These are phyloP conservation scores for Garcia nutans DNA, from an alignment of 345 rosid genomes.

Conservation along the genomic window DNA sequence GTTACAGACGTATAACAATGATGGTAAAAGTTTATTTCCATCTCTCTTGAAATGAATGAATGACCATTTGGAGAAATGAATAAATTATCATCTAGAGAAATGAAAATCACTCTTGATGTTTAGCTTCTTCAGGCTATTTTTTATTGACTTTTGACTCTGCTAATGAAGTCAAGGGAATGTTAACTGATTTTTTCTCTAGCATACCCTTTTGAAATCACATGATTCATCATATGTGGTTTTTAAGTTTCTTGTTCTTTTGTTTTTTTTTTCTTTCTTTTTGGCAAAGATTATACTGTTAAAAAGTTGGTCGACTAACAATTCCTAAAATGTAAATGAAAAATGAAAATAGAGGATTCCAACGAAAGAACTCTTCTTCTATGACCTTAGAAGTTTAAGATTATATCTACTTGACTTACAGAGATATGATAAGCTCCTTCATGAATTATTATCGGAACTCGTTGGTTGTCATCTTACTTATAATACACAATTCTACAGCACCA, in stretches of 20 bases:
- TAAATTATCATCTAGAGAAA: not conserved
- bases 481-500: not conserved
- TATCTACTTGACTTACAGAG: too few species aligned
- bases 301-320: too few species aligned
- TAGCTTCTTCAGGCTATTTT: not conserved
- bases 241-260: not conserved
- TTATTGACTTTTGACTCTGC: not conserved
- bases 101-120: not conserved
- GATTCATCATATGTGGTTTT: not conserved
- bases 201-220: not conserved
- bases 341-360: too few species aligned
- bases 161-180: not conserved
- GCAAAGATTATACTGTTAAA: not conserved
- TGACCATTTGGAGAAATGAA: not conserved
- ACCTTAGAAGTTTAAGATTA: too few species aligned
- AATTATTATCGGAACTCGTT: too few species aligned
- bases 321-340: too few species aligned
- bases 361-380: too few species aligned
- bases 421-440: too few species aligned
- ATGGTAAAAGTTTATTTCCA: slow-evolving; percentile 53
- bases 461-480: too few species aligned
- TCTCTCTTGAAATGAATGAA: not conserved
- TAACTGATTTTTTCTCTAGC: not conserved
- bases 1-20: slow-evolving; percentile 82
- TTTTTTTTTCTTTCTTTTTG: too few species aligned